Conservation (phyloP, 1,284 basidiomycete genomes). For the Veloboletus limbatus region DNA sequence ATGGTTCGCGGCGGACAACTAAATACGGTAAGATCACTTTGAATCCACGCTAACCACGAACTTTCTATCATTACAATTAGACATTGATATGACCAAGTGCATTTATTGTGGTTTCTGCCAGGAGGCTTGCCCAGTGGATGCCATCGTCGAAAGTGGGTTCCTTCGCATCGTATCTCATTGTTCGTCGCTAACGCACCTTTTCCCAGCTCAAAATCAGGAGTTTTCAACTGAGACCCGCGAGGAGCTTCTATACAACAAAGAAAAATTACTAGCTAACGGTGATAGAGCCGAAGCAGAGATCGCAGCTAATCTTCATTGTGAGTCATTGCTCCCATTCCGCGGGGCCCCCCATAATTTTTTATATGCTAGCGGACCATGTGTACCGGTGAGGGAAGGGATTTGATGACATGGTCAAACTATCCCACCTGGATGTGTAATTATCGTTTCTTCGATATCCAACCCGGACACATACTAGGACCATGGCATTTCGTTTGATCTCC, state of each 20-base stretch:
- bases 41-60: constrained; percentile 18
- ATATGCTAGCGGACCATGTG: constrained; percentile 53
- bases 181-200: constrained; percentile 1
- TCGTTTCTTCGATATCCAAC: constrained; percentile 8
- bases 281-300: constrained; percentile 97
- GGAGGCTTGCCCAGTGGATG: constrained; percentile 99
- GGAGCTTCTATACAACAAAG: constrained; percentile 99
- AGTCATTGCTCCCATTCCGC: constrained; percentile 27
- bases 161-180: not conserved
- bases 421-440: constrained; percentile 26
- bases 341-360: constrained; percentile 12
- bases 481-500: constrained; percentile 1
- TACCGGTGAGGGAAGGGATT: constrained; percentile 48
- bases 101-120: constrained; percentile 99
- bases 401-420: constrained; percentile 12
- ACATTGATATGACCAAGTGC: constrained; percentile 96
- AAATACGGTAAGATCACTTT: constrained; percentile 71
- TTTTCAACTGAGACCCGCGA: constrained; percentile 98
- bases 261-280: constrained; percentile 93
- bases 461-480: constrained; percentile 6
- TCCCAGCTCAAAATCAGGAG: constrained; percentile 88
- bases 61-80: constrained; percentile 38
- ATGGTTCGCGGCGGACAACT: constrained; percentile 96
- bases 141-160: constrained; percentile 94
- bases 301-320: constrained; percentile 87